A percentile compares a stretch with the other conserved stretches of the same genome.
Evolutionary conservation across 257 asterid genomes (phyloP).

Genomic region (Solanum medicagineum): DNA sequence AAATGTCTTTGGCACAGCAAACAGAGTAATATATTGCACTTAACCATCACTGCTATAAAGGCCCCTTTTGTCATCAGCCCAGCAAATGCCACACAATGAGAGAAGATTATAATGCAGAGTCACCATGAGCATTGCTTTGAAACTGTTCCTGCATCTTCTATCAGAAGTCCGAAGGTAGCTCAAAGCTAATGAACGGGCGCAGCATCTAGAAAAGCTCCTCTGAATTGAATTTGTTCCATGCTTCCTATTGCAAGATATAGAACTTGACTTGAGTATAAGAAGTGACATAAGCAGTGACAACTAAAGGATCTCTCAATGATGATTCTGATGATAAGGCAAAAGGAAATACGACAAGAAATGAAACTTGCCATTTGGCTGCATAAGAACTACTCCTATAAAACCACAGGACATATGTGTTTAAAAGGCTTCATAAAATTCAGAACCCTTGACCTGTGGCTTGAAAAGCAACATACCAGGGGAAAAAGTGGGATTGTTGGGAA

Average conservation of each 20-base stretch:
- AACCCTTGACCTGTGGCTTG: not conserved
- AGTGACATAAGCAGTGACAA: not conserved
- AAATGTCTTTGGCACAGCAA: conserved; percentile 17
- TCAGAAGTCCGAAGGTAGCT: conserved; percentile 13
- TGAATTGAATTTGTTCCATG: conserved; percentile 98
- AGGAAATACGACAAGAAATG: not conserved
- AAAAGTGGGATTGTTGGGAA: not conserved
- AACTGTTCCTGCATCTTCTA: conserved; percentile 5
- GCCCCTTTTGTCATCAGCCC: conserved; percentile 10
- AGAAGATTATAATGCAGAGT: not conserved
- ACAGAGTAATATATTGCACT: conserved; percentile 13
- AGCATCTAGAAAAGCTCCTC: conserved; percentile 91
- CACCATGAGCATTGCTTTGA: conserved; percentile 5
- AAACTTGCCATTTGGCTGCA: not conserved
- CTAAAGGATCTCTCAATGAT: not conserved
- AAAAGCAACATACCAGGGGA: not conserved
- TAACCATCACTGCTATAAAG: conserved; percentile 12
- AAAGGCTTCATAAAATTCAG: not conserved
- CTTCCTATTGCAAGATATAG: conserved; percentile 44
- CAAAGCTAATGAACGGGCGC: conserved; percentile 8
- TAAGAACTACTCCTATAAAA: not conserved
- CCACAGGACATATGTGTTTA: not conserved
- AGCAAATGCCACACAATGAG: conserved; percentile 15
- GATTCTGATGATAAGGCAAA: not conserved
- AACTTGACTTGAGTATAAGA: not conserved